These are phyloP conservation scores for Pisolithus tinctorius DNA, from an alignment of 768 basidiomycete species.

Conservation along the genomic window DNA sequence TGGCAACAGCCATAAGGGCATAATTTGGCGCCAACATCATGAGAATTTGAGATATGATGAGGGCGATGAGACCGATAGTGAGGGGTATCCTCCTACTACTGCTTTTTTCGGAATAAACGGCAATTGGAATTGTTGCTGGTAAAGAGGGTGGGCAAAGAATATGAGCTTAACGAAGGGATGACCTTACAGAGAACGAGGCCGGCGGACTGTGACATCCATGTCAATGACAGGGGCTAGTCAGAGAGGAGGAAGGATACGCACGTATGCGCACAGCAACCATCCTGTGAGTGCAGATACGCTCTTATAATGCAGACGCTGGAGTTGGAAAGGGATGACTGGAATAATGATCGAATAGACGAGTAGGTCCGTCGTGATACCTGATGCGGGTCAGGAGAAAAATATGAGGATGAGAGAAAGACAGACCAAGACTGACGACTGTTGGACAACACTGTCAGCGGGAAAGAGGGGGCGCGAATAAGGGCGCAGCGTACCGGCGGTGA, in stretches of 20 bases:
- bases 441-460: constrained; percentile 1
- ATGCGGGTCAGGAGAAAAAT: background rate
- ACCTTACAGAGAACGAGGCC: constrained; percentile 48
- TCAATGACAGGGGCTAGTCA: background rate
- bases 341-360: constrained; percentile 58
- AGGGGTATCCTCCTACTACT: constrained; percentile 42
- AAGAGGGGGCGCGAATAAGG: background rate
- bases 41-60: constrained; percentile 50
- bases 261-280: constrained; percentile 57
- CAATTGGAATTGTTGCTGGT: constrained; percentile 51
- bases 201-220: constrained; percentile 35
- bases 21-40: constrained; percentile 58
- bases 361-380: constrained; percentile 42
- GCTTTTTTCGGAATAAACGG: constrained; percentile 48
- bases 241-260: constrained; percentile 22
- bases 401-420: constrained; percentile 6
- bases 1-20: constrained; percentile 50
- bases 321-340: constrained; percentile 59
- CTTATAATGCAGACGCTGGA: constrained; percentile 41
- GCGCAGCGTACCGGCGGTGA: constrained; percentile 36
- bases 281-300: constrained; percentile 46
- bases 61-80: constrained; percentile 40
- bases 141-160: background rate
- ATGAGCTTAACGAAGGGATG: background rate
- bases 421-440: constrained; percentile 45